Percentiles rank a stretch among this genome's conserved stretches.
Evolutionary conservation across 805 yeast genomes (phyloP).

Genomic region (Starmerella lactis-condensi): DNA sequence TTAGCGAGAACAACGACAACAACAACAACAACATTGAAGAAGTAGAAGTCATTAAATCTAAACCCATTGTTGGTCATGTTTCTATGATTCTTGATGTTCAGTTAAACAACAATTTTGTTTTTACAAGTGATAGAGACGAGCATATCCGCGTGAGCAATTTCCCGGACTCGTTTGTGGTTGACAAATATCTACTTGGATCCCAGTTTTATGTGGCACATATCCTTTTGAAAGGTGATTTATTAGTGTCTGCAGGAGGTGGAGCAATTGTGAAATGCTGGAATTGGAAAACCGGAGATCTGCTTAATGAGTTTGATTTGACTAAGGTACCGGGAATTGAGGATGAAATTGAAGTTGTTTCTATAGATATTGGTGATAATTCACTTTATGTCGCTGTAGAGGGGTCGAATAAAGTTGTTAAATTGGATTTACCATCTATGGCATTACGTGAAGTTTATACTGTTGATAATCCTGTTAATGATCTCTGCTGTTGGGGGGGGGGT

Average conservation of each 20-base stretch:
- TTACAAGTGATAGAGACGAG: conserved; percentile 89
- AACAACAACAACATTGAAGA: conserved; percentile 11
- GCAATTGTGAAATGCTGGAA: conserved; percentile 55
- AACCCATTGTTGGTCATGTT: conserved; percentile 83
- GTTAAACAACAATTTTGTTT: conserved; percentile 28
- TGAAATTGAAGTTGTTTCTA: conserved; percentile 8
- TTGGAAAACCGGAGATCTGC: conserved; percentile 40
- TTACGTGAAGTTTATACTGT: conserved; percentile 3
- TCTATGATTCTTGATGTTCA: conserved; percentile 76
- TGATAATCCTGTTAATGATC: conserved; percentile 5
- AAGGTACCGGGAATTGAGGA: conserved; percentile 21
- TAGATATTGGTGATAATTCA: conserved; percentile 2
- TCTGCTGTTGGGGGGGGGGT: conserved; percentile 6
- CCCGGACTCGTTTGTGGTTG: conserved; percentile 62
- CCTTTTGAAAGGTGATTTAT: conserved; percentile 35
- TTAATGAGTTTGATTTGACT: conserved; percentile 32
- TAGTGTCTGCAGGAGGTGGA: conserved; percentile 89
- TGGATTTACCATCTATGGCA: conserved; percentile 6
- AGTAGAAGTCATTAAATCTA: conserved; percentile 26
- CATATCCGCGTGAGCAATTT: conserved; percentile 71
- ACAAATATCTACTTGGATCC: conserved; percentile 76
- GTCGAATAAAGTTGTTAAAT: conserved; percentile 5
- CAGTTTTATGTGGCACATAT: conserved; percentile 59
- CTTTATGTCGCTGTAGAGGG: conserved; percentile 11
- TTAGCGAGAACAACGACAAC: conserved; percentile 23